Conservation (phyloP, 169 alveolate species). For the Babesia ovis region DNA sequence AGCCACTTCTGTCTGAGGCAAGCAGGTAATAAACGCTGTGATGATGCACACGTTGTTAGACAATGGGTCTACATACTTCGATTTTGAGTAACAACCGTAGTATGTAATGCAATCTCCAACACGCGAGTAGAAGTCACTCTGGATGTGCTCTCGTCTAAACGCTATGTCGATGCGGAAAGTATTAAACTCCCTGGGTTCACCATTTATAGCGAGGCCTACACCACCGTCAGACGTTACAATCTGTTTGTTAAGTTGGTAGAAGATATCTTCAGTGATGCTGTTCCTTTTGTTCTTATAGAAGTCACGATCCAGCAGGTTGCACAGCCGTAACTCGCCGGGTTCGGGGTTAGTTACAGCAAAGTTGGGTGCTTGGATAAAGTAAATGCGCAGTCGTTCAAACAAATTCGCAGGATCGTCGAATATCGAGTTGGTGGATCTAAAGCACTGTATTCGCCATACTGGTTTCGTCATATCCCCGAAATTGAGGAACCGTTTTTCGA, state of each 20-base stretch:
- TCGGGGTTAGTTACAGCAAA: slow-evolving; percentile 59
- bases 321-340: slow-evolving; percentile 72
- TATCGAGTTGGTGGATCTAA: slow-evolving; percentile 77
- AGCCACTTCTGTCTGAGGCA: slow-evolving; percentile 52
- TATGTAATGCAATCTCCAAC: slow-evolving; percentile 79
- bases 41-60: slow-evolving; percentile 70
- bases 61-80: slow-evolving; percentile 81
- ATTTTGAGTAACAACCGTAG: slow-evolving; percentile 79
- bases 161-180: slow-evolving; percentile 77
- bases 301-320: slow-evolving; percentile 73
- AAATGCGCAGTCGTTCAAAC: slow-evolving; percentile 76
- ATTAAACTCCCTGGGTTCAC: slow-evolving; percentile 58
- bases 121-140: slow-evolving; percentile 75
- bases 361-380: slow-evolving; percentile 76
- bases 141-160: slow-evolving; percentile 75
- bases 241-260: slow-evolving; percentile 69
- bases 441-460: slow-evolving; percentile 81
- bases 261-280: slow-evolving; percentile 76
- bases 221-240: slow-evolving; percentile 72
- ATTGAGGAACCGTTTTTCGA: slow-evolving; percentile 74
- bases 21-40: slow-evolving; percentile 60
- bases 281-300: slow-evolving; percentile 74
- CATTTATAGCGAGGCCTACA: slow-evolving; percentile 64
- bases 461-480: slow-evolving; percentile 69
- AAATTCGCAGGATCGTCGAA: slow-evolving; percentile 75